A percentile compares a stretch with the other conserved stretches of the same genome.
Evolutionary conservation across 257 asterid species (phyloP).

Genomic region (Salvia hispanica): DNA sequence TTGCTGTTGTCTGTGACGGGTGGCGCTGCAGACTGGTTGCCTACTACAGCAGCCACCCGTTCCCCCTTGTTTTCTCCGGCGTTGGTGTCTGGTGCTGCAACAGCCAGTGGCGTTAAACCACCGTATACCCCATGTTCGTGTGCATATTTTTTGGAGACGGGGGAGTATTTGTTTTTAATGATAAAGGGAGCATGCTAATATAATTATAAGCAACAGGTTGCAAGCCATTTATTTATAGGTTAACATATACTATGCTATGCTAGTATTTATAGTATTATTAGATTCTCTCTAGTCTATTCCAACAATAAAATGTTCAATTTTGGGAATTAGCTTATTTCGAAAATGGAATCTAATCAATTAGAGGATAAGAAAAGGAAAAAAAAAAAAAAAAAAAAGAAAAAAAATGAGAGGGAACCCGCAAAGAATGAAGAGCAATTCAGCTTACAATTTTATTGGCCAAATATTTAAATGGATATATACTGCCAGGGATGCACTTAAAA

Average conservation of each 20-base stretch:
- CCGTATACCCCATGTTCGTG: too few relatives aligned
- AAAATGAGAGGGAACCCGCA: constrained; percentile 20
- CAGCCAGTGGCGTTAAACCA: too few relatives aligned
- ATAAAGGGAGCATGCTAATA: too few relatives aligned
- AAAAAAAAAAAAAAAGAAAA: not conserved
- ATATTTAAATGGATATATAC: not conserved
- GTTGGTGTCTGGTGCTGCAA: too few relatives aligned
- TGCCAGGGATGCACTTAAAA: too few relatives aligned
- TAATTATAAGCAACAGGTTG: too few relatives aligned
- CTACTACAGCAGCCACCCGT: too few relatives aligned
- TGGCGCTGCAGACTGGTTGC: too few relatives aligned
- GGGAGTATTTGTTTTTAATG: too few relatives aligned
- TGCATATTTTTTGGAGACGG: too few relatives aligned
- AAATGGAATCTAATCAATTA: constrained; percentile 39
- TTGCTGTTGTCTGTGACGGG: too few relatives aligned
- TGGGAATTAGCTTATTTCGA: constrained; percentile 21
- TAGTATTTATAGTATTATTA: constrained; percentile 34
- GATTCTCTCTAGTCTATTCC: constrained; percentile 31
- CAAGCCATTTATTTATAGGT: constrained; percentile 8
- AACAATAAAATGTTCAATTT: not conserved
- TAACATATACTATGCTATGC: constrained; percentile 13
- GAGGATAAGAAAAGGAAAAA: not conserved
- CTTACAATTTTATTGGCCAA: constrained; percentile 29
- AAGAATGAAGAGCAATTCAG: constrained; percentile 30
- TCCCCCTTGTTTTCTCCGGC: too few relatives aligned